These are phyloP conservation scores for Kurtzmaniella quercitrusa DNA, from an alignment of 1,139 yeast genomes.

Conservation along the genomic window DNA sequence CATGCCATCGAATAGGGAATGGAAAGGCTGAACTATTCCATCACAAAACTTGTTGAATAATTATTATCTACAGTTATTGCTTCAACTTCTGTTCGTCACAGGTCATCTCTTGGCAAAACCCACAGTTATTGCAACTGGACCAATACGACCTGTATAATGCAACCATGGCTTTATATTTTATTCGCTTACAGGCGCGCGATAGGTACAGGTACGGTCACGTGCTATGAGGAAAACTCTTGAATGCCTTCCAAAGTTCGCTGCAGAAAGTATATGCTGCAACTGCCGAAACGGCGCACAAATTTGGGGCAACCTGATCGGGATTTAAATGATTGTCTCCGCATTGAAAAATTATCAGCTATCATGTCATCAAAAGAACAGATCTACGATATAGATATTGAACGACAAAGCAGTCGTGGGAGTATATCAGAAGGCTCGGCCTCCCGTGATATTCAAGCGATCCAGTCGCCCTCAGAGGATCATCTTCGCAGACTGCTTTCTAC, in stretches of 20 bases:
- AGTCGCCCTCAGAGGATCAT: constrained; percentile 7
- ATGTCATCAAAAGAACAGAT: not conserved
- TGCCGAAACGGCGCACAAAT: not conserved
- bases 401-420: not conserved
- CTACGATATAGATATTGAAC: not conserved
- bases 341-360: not conserved
- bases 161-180: too few relatives aligned
- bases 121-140: too few relatives aligned
- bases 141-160: too few relatives aligned
- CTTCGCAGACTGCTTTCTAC: constrained; percentile 44
- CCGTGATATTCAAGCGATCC: not conserved
- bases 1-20: too few relatives aligned
- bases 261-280: not conserved
- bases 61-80: too few relatives aligned
- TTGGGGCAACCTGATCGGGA: not conserved
- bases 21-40: too few relatives aligned
- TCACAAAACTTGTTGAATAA: too few relatives aligned
- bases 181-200: too few relatives aligned
- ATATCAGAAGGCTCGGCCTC: not conserved
- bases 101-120: too few relatives aligned
- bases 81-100: too few relatives aligned
- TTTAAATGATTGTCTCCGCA: too few relatives aligned
- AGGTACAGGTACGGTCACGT: not conserved
- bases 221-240: not conserved
- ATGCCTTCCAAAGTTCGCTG: not conserved